Base-by-base conservation (phyloP, 805 yeast species). In the Ogataea angusta region DNA sequence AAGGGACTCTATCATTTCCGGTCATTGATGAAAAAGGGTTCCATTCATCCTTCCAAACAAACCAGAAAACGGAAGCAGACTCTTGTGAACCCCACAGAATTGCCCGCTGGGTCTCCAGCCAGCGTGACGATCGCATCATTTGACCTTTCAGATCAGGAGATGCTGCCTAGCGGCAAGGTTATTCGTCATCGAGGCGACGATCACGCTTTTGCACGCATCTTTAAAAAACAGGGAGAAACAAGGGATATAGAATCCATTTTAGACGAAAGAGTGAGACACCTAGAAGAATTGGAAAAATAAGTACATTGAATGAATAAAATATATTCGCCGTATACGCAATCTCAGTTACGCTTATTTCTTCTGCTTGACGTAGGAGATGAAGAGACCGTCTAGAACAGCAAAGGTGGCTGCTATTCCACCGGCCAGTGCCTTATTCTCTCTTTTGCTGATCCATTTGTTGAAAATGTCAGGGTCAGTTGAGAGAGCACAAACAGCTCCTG, bases 141-240 rank as follows among this genome's bases (percentile, higher is more conserved):
- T 2, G 70, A 63, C 43, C 48, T 62, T 32, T 73, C 67, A 50
- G 73, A 67, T 7, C 70, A 68, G 31, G 91, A 82, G 49, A 64
- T 80, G 33, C 68, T 85, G 42, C 95, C 95, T 1, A 81, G 90
- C 57, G 95, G 95, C 26, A 76, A 81, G 47, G 63, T 78, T 12
- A 68, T 85, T 16, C 73, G 70, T 64, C 52, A 65, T 13, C 45
- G 57, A 34, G 27, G 40, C 9, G 63, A 56, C 14, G 45, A 57
- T 5, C 45, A 51, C 8, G 48, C 63, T 41, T 52, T 61, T 39
- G 49, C 59, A 10, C 64, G 53, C 35, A 29, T 71, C 1, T 66
- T 66, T 3, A 72, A 68, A 43, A 56, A 69, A 38, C 27, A 40
- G 10, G 72, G 68, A 8, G 75, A 68, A 22, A 78, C 78, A 32